Percentiles rank a stretch among this genome's conserved stretches.
These are phyloP conservation scores for Kluyveromyces wickerhamii DNA, from an alignment of 805 yeast species.

Conservation along the genomic window DNA sequence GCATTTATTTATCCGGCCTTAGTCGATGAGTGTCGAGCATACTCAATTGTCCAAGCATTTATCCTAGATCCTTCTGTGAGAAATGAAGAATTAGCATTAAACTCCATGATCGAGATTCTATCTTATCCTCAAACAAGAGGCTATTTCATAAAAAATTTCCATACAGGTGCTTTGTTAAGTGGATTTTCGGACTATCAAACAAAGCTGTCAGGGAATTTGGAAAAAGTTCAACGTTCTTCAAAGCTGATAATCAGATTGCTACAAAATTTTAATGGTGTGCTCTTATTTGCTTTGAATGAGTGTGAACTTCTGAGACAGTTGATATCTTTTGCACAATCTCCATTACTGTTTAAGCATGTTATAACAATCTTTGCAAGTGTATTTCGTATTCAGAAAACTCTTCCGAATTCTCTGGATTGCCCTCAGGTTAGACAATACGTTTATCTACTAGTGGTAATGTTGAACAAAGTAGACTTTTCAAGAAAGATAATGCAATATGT, in stretches of 20 bases:
- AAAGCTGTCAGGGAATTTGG: conserved; percentile 40
- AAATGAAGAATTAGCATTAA: conserved; percentile 21
- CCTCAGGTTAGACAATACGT: conserved; percentile 53
- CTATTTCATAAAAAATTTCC: conserved; percentile 44
- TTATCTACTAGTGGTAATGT: conserved; percentile 48
- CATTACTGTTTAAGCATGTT: conserved; percentile 49
- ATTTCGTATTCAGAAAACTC: conserved; percentile 40
- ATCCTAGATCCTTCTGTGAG: conserved; percentile 23
- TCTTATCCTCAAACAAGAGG: conserved; percentile 24
- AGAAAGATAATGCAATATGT: not conserved
- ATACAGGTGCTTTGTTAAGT: conserved; percentile 54
- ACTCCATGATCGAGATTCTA: conserved; percentile 24
- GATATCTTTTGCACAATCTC: conserved; percentile 55
- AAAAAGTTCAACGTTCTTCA: conserved; percentile 52
- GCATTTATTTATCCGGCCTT: conserved; percentile 38
- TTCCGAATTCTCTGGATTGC: conserved; percentile 24
- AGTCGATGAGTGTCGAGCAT: conserved; percentile 40
- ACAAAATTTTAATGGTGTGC: conserved; percentile 70
- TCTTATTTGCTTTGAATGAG: conserved; percentile 50
- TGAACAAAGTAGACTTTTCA: conserved; percentile 32
- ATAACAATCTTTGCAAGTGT: conserved; percentile 67
- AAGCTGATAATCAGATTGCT: conserved; percentile 51
- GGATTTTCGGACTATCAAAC: conserved; percentile 61
- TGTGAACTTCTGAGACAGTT: conserved; percentile 50
- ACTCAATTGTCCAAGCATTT: conserved; percentile 32